Evolutionary conservation across 371 early-diverging fungal species (phyloP).

Genomic region (Apophysomyces trapeziformis): DNA sequence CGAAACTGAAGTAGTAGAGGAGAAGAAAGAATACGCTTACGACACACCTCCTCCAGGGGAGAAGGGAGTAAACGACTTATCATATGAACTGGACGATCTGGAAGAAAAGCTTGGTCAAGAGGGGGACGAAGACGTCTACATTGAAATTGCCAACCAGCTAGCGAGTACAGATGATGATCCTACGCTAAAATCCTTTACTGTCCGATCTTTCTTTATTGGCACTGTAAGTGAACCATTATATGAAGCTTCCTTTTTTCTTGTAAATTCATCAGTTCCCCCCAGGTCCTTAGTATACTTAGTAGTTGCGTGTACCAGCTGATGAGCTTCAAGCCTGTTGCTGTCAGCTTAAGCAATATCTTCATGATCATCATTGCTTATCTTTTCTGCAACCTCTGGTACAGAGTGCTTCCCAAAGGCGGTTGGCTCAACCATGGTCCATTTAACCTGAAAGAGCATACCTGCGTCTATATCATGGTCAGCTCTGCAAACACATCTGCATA

Average conservation of each 20-base stretch:
- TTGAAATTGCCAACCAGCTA: conserved; percentile 38
- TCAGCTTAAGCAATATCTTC: conserved; percentile 42
- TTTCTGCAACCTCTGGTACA: conserved; percentile 36
- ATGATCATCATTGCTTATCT: conserved; percentile 49
- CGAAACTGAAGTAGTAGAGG: too few species aligned
- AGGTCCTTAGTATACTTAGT: conserved; percentile 42
- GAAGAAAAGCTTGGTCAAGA: too few species aligned
- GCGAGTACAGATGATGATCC: conserved; percentile 41
- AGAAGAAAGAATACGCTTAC: too few species aligned
- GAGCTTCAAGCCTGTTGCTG: conserved; percentile 46
- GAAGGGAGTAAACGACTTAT: too few species aligned
- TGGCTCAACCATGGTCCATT: conserved; percentile 44
- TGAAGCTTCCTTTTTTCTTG: not conserved
- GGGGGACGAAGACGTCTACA: conserved; percentile 16
- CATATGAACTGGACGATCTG: too few species aligned
- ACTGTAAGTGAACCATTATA: conserved; percentile 25
- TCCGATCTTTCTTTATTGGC: conserved; percentile 39
- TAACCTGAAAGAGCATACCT: conserved; percentile 40
- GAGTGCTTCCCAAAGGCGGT: conserved; percentile 27
- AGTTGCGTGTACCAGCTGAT: conserved; percentile 46
- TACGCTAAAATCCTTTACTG: conserved; percentile 30
- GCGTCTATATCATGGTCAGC: conserved; percentile 45
- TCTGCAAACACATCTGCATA: conserved; percentile 45
- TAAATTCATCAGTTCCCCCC: not conserved
- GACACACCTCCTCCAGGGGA: too few species aligned